Evolutionary conservation across 1,284 basidiomycete species (phyloP), one percentile per base, ranked within the genome.

Genomic region (Fistulinella cinereoalba): DNA sequence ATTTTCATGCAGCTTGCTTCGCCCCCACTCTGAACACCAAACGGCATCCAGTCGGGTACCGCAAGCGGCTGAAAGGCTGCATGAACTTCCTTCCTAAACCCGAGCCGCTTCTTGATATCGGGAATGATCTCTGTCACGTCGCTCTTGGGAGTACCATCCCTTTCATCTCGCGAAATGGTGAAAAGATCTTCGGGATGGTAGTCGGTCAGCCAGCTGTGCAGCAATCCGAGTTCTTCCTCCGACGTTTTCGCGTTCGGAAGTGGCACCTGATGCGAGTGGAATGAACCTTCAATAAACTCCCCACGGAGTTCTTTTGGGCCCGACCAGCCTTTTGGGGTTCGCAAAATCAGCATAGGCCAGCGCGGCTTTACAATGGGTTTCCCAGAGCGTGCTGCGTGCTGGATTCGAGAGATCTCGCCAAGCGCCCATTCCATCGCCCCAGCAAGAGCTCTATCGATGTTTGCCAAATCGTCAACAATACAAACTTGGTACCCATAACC

Each of bases 401-500:
- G 92, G 43, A 94, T 93, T 56, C 76, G 80, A 56, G 70, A 75
- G 56, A 92, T 92, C 67, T 91, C 86, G 12, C 60, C 62, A n/a
- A 87, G 67, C 2, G 87, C 88, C 89, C 90, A 94, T 47, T 88
- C 83, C 70, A 95, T 76, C 12, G 86, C 83, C 0, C 79, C 83
- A 3, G 89, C 89, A 58, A 95, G 79, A 59, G 85, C 80, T 45
- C 77, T 73, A 55, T 87, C 80, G 44, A 83, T 76, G 54, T 82
- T 72, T 11, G 72, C 68, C 18, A 86, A 65, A 63, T 92, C 85
- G 53, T 87, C 82, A 51, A 96, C 85, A 51, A 95, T 83, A 41
- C 86, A 80, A 37, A 85, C 82, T 72, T 92, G 85, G 64, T 92
- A 93, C n/a, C 91, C 89, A 61, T 92, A 91, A 3, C 88, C 88